Conservation (phyloP, 1,284 basidiomycete genomes). For the Hypsizygus ulmarius region DNA sequence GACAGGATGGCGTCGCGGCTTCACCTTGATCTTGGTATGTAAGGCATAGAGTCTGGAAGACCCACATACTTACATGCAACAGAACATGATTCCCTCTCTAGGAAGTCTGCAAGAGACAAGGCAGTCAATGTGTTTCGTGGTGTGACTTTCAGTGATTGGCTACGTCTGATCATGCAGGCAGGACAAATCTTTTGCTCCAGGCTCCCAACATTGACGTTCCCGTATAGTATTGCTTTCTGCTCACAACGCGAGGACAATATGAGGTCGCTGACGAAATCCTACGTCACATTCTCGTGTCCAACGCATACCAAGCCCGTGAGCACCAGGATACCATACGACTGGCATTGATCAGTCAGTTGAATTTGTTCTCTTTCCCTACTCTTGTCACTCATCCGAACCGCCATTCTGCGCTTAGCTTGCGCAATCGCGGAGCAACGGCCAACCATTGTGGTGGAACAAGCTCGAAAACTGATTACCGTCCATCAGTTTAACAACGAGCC, state of each 20-base stretch:
- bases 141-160: constrained; percentile 85
- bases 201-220: not conserved
- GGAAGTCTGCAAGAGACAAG: constrained; percentile 34
- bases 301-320: constrained; percentile 66
- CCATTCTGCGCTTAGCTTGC: constrained; percentile 51
- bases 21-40: constrained; percentile 66
- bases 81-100: constrained; percentile 49
- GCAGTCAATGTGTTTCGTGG: constrained; percentile 73
- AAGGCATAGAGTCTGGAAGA: too few species aligned
- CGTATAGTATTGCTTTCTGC: constrained; percentile 79
- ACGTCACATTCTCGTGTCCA: constrained; percentile 75
- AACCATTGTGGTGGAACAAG: constrained; percentile 63
- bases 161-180: constrained; percentile 83
- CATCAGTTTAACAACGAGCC: constrained; percentile 84
- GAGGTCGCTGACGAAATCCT: constrained; percentile 78
- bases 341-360: constrained; percentile 63
- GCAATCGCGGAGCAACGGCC: constrained; percentile 59
- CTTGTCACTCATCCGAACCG: not conserved
- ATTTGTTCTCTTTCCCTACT: not conserved
- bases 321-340: constrained; percentile 72
- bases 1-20: constrained; percentile 73
- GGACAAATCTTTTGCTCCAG: constrained; percentile 16
- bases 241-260: constrained; percentile 66
- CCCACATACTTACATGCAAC: not conserved
- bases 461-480: constrained; percentile 66